These are phyloP conservation scores for Corylus heterophylla DNA, from an alignment of 306 rosid genomes.

Conservation along the genomic window DNA sequence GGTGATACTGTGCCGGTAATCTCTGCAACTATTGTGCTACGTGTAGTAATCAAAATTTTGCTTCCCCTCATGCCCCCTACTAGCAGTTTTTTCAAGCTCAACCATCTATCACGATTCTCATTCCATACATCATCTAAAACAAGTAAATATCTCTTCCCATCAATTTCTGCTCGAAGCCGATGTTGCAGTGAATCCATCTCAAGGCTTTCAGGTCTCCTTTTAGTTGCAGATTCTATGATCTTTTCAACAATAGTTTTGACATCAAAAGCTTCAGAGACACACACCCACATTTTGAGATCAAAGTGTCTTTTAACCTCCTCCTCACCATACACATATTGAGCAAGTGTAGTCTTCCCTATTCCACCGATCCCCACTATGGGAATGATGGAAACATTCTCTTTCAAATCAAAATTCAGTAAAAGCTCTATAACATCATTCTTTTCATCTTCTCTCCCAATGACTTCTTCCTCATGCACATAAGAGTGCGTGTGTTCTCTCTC, in stretches of 20 bases:
- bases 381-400: not conserved
- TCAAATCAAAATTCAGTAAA: not conserved
- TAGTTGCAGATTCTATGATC: not conserved
- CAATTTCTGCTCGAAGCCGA: not conserved
- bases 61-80: conserved; percentile 5
- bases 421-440: not conserved
- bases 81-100: not conserved
- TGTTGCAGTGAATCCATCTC: not conserved
- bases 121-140: conserved; percentile 16
- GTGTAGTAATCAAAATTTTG: conserved; percentile 14
- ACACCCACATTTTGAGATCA: conserved; percentile 8
- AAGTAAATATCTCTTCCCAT: not conserved
- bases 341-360: conserved; percentile 29
- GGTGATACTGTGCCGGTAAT: not conserved
- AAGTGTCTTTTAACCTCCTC: not conserved
- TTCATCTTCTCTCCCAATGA: conserved; percentile 20
- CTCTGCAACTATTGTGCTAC: conserved; percentile 11
- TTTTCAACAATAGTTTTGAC: not conserved
- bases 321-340: not conserved
- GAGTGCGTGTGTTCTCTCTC: conserved; percentile 9
- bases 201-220: not conserved
- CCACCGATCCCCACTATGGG: conserved; percentile 18
- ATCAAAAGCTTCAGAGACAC: not conserved
- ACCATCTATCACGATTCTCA: not conserved
- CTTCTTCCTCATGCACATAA: not conserved